Conservation (phyloP, 192 early-diverging fungal genomes). For the Funneliformis geosporum region DNA sequence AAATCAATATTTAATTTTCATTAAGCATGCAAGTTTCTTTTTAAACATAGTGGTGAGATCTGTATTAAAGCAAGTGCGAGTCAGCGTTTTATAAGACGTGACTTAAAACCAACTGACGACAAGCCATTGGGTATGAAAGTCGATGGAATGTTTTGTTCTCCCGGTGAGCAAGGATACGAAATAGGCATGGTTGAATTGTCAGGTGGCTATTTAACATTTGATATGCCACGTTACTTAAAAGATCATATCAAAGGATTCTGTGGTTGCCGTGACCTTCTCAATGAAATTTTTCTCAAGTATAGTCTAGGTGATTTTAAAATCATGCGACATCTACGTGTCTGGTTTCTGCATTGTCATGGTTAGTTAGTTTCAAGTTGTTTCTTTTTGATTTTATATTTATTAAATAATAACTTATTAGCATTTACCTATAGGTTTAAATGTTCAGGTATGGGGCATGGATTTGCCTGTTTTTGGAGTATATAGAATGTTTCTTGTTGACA, state of each 20-base stretch:
- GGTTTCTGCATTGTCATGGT: conserved; percentile 4
- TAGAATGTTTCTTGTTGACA: too few species aligned
- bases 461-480: too few species aligned
- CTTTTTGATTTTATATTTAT: too few species aligned
- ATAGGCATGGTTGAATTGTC: conserved; percentile 1
- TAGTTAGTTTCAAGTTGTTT: not conserved
- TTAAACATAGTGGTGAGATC: too few species aligned
- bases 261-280: not conserved
- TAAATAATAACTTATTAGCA: too few species aligned
- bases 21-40: too few species aligned
- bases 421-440: too few species aligned
- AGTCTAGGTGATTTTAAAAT: not conserved
- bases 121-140: conserved; percentile 2
- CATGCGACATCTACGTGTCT: not conserved
- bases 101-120: too few species aligned
- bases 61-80: too few species aligned
- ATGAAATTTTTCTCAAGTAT: not conserved
- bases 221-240: conserved; percentile 14
- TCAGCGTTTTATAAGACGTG: too few species aligned
- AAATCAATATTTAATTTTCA: too few species aligned
- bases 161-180: conserved; percentile 16
- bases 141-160: not conserved
- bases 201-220: not conserved
- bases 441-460: too few species aligned
- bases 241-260: conserved; percentile 4